Conservation (phyloP, 768 basidiomycete genomes). For the Auricularia auricula-judae region DNA sequence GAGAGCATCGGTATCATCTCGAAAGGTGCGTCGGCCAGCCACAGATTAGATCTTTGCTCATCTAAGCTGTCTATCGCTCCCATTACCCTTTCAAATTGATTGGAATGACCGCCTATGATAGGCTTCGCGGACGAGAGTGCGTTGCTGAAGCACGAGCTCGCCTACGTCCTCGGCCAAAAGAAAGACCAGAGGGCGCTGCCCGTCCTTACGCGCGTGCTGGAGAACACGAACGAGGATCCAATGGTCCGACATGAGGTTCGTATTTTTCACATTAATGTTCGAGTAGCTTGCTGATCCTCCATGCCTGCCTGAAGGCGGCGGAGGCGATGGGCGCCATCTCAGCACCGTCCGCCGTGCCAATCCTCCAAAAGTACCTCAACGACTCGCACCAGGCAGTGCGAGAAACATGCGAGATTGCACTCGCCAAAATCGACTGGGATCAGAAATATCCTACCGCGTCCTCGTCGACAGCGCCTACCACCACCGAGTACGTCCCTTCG, state of each 20-base stretch:
- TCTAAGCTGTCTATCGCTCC: background rate
- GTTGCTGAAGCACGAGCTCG: constrained; percentile 91
- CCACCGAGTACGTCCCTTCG: background rate
- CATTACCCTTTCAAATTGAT: background rate
- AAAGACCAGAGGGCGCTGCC: constrained; percentile 63
- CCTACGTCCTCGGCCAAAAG: constrained; percentile 94
- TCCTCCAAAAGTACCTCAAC: constrained; percentile 58
- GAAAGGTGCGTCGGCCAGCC: constrained; percentile 41
- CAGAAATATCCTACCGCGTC: constrained; percentile 35
- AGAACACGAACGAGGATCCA: constrained; percentile 61
- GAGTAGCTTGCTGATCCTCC: constrained; percentile 4
- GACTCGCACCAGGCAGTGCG: constrained; percentile 69
- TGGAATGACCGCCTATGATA: constrained; percentile 17
- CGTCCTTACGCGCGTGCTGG: constrained; percentile 64
- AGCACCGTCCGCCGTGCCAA: constrained; percentile 45
- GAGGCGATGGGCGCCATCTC: constrained; percentile 97
- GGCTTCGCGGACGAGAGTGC: constrained; percentile 83
- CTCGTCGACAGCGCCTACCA: background rate
- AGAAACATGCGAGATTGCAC: constrained; percentile 96
- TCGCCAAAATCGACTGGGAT: constrained; percentile 92
- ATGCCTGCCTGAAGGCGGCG: constrained; percentile 53
- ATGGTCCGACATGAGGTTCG: constrained; percentile 97
- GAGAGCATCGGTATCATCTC: constrained; percentile 78
- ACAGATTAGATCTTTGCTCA: background rate
- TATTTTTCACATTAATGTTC: background rate